Evolutionary conservation across 495 filamentous ascomycete genomes (phyloP).

Genomic region (Penicillium longicatenatum): DNA sequence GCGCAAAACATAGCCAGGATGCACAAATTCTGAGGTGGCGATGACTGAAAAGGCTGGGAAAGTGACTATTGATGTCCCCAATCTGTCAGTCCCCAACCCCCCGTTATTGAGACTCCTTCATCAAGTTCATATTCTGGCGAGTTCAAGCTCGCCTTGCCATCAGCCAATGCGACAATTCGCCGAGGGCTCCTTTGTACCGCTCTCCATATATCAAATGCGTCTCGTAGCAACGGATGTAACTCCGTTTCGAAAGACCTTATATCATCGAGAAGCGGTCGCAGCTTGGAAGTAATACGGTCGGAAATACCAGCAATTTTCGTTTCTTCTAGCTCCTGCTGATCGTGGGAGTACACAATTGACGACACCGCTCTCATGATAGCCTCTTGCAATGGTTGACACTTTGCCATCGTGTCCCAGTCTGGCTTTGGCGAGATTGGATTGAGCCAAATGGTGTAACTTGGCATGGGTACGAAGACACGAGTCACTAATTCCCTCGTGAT

Average conservation of each 20-base stretch:
- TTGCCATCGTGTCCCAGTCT: constrained; percentile 1
- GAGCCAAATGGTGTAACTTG: neutral
- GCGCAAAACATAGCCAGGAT: neutral
- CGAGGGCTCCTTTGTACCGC: neutral
- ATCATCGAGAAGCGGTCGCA: neutral
- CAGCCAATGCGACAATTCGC: neutral
- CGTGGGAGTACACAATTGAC: neutral
- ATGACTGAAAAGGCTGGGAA: neutral
- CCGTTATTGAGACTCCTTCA: neutral
- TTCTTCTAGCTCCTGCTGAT: constrained; percentile 1
- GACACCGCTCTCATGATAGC: neutral
- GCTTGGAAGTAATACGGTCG: neutral
- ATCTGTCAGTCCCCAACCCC: neutral
- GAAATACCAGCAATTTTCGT: neutral
- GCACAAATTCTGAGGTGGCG: neutral
- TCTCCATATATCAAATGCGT: neutral
- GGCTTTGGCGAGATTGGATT: neutral
- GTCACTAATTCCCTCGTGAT: neutral
- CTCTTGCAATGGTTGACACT: neutral
- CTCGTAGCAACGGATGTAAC: neutral
- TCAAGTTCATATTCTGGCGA: neutral
- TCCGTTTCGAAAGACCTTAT: neutral
- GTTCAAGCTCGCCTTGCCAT: neutral
- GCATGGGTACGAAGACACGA: neutral
- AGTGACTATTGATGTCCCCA: neutral